These are phyloP conservation scores for Komagataella kurtzmanii DNA, from an alignment of 805 yeast species.

Conservation along the genomic window DNA sequence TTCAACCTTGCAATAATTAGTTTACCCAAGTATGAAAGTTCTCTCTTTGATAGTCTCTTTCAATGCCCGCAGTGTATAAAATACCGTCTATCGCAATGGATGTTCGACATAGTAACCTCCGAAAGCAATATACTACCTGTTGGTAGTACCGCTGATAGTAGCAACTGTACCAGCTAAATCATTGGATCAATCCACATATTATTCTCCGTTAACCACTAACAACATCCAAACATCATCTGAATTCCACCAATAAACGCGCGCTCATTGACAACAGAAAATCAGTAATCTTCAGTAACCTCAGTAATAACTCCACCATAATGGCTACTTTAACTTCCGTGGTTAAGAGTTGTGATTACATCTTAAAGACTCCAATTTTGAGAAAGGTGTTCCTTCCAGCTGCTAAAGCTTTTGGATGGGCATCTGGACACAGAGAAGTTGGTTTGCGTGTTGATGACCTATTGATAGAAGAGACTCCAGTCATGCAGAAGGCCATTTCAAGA, in stretches of 20 bases:
- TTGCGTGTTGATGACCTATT: slow-evolving; percentile 82
- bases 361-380: slow-evolving; percentile 67
- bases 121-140: too few relatives aligned
- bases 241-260: not conserved
- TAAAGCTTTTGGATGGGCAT: slow-evolving; percentile 50
- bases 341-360: slow-evolving; percentile 65
- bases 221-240: not conserved
- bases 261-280: not conserved
- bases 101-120: too few relatives aligned
- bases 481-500: slow-evolving; percentile 82
- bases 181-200: too few relatives aligned
- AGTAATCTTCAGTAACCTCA: not conserved
- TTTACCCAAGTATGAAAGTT: too few relatives aligned
- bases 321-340: slow-evolving; percentile 56
- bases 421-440: slow-evolving; percentile 95
- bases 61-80: too few relatives aligned
- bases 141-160: too few relatives aligned
- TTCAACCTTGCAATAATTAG: too few relatives aligned
- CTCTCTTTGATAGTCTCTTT: too few relatives aligned
- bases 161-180: too few relatives aligned
- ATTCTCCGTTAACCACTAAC: not conserved
- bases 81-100: too few relatives aligned
- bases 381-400: slow-evolving; percentile 73
- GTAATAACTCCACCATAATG: slow-evolving; percentile 18
- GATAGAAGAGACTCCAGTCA: slow-evolving; percentile 74